Conservation (phyloP, 108 stramenopile species). For the Schizochytrium sp. region DNA sequence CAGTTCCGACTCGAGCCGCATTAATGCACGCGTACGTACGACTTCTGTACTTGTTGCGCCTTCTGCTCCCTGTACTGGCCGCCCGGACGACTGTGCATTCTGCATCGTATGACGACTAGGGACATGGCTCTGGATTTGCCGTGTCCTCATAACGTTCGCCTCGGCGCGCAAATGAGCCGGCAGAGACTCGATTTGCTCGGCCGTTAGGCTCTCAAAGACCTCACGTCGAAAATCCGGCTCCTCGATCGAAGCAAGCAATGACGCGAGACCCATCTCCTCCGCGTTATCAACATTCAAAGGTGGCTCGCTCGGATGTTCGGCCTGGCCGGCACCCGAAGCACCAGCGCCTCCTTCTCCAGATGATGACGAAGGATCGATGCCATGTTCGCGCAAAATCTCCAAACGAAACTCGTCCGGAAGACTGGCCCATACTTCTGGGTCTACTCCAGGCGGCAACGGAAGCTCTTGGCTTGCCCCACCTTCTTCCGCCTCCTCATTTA, state of each 20-base stretch:
- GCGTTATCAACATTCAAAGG: not conserved
- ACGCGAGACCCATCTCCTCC: not conserved
- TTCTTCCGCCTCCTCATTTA: not conserved
- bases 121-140: not conserved
- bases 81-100: not conserved
- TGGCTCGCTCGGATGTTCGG: not conserved
- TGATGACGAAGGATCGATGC: not conserved
- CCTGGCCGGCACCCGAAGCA: not conserved
- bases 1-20: not conserved
- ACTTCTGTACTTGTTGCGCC: not conserved
- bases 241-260: not conserved
- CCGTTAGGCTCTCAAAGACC: not conserved
- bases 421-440: not conserved
- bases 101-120: not conserved
- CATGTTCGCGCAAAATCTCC: not conserved
- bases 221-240: not conserved
- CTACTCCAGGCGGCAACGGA: not conserved
- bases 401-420: not conserved
- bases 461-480: not conserved
- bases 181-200: not conserved
- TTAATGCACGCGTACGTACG: not conserved
- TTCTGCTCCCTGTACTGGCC: not conserved
- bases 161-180: not conserved
- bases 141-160: not conserved
- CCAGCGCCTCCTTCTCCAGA: not conserved